Evolutionary conservation across 768 basidiomycete species (phyloP), one percentile per base, ranked within the genome.

Genomic region (Paxillus ammoniavirescens): DNA sequence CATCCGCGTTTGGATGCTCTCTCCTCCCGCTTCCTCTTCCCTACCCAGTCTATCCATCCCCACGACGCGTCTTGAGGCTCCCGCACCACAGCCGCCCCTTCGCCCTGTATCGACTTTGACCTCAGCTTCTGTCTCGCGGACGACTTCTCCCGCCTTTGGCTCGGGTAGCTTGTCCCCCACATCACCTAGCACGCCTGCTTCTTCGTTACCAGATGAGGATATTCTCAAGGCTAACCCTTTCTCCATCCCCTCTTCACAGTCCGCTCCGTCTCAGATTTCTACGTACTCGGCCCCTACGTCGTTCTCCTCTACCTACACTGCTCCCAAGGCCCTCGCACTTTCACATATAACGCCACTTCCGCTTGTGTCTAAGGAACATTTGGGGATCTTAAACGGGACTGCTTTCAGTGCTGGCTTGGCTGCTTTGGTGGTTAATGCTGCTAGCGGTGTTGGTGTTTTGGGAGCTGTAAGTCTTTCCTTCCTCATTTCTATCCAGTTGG

Each of bases 391-490:
- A 40, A 94, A 94, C 65, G 93, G 92, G 47, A 92, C 91, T 1
- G 89, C 90, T 0, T 92, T 92, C 70, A 89, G 87, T 33, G 84
- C 91, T 0, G 84, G 89, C 7, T 81, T 91, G n/a, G 87, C 83
- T 4, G 77, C 86, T 7, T 77, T 94, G 14, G 89, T 86, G 8
- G 71, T 91, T 49, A 80, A 83, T 59, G 88, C 90, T 45, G 83
- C 89, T 15, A 80, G 83, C 35, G 85, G 86, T 54, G 72, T 89
- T 35, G 80, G 80, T 8, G 69, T 89, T 21, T 75, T 89, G 17
- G 76, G 87, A 12, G 58, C 67, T 2, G 69, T 71, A 47, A 52
- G 67, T 63, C 0, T 8, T 21, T 38, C 35, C 13, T 23, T 49
- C 30, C 5, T n/a, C 6, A 30, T 21, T 31, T 37, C 14, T 26